These are phyloP conservation scores for Lipomyces yamadae DNA, from an alignment of 805 yeast species.

Conservation along the genomic window DNA sequence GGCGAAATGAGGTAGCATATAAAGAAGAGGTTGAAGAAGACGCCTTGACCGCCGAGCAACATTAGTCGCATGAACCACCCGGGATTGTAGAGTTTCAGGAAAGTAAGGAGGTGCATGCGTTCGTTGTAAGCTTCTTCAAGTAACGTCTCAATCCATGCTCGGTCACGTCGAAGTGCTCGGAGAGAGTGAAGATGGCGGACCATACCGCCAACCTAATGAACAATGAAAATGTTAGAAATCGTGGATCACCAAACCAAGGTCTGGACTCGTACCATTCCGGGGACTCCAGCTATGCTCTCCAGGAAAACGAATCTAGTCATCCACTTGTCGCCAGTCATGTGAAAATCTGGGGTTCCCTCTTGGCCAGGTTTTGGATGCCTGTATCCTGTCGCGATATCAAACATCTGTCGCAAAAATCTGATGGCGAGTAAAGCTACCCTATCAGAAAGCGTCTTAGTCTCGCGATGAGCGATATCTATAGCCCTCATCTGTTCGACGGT, in stretches of 20 bases:
- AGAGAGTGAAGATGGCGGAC: conserved; percentile 69
- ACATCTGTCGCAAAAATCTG: conserved; percentile 53
- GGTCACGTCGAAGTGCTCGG: conserved; percentile 65
- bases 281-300: conserved; percentile 79
- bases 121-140: conserved; percentile 79
- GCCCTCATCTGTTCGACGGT: conserved; percentile 48
- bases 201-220: conserved; percentile 61
- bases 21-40: conserved; percentile 70
- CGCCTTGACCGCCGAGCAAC: conserved; percentile 69
- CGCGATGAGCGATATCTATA: conserved; percentile 58
- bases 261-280: conserved; percentile 55
- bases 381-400: conserved; percentile 70
- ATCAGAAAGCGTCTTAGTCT: conserved; percentile 56
- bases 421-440: conserved; percentile 57
- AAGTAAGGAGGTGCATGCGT: conserved; percentile 74
- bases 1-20: conserved; percentile 63
- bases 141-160: conserved; percentile 76
- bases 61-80: conserved; percentile 59
- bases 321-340: conserved; percentile 70
- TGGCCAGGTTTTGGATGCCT: conserved; percentile 56
- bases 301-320: conserved; percentile 61
- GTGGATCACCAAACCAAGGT: neutral
- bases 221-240: neutral
- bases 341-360: conserved; percentile 46
- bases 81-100: conserved; percentile 67